Evolutionary conservation across 129 eudicot genomes (phyloP).

Genomic region (Saposhnikovia divaricata): DNA sequence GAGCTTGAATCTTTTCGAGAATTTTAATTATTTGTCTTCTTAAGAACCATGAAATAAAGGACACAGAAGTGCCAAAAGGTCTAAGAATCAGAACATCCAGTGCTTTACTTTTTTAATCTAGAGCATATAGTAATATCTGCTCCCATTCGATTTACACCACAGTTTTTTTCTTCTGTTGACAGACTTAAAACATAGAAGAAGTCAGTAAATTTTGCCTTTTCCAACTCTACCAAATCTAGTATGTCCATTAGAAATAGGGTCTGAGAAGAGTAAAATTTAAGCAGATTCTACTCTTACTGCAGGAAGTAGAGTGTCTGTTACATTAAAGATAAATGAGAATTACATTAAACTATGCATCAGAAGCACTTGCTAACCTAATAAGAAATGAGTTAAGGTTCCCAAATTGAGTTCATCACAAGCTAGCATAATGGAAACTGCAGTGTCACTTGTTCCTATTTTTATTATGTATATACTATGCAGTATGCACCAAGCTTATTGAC

Average conservation of each 20-base stretch:
- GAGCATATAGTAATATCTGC: neutral
- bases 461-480: neutral
- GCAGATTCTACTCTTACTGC: neutral
- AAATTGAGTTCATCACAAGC: neutral
- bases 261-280: neutral
- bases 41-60: conserved; percentile 25
- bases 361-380: neutral
- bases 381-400: neutral
- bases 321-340: neutral
- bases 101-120: neutral
- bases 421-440: neutral
- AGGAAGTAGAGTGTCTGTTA: neutral
- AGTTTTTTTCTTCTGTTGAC: neutral
- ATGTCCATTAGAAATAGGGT: neutral
- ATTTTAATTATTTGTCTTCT: conserved; percentile 22
- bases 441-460: neutral
- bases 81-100: conserved; percentile 15
- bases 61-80: conserved; percentile 8
- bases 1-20: conserved; percentile 17
- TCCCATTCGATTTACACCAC: neutral
- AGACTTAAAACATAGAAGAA: neutral
- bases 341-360: neutral
- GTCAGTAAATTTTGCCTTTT: neutral
- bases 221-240: neutral
- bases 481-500: neutral